Evolutionary conservation across 192 early-diverging fungal genomes (phyloP), one percentile per base, ranked within the genome.

Genomic region (Mortierella claussenii): DNA sequence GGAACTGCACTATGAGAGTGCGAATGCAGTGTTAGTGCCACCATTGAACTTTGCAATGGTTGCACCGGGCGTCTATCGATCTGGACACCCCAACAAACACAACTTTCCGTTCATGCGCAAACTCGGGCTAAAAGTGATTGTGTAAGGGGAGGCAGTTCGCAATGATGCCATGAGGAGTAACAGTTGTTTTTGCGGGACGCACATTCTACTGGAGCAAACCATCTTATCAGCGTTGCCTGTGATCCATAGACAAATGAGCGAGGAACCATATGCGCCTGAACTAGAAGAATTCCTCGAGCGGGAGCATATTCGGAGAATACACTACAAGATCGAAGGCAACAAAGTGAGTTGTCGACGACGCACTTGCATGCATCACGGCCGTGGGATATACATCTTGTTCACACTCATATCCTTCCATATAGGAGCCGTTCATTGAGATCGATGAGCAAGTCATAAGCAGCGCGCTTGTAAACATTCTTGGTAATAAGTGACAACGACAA

Each of bases 41-140:
- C 95, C 95, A 24, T 81, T 96, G 31, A 97, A 97, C 82, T 99
- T 99, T 84, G 92, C 92, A 27, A 94, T 97, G 90, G 94, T 99
- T 8, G 90, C 91, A 4, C 88, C 91, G 13, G 95, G 95, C 11
- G 89, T 99, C 31, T 99, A 98, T 82, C 86, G 97, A 7, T 96
- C 95, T 4, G 97, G 96, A 20, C 94, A 92, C 68, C 97, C 97
- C 6, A 96, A 95, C 79, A 84, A 87, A 44, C 92, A 92, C 62
- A 96, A 95, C 74, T 94, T 94, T 70, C 90, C 93, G 8, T 99
- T 99, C 74, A 83, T 99, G 37, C 78, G 91, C 28, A 93, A 92
- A 62, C 86, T 98, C 9, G 83, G 90, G 1, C 78, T 99, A 27
- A 92, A 90, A 55, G 92, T 91, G 0, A 92, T 99, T 47, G 92